Percentiles rank a stretch among this genome's conserved stretches.
phyloP scores from a whole-genome alignment of 1,284 basidiomycete species.

The Grifola frondosa region DNA sequence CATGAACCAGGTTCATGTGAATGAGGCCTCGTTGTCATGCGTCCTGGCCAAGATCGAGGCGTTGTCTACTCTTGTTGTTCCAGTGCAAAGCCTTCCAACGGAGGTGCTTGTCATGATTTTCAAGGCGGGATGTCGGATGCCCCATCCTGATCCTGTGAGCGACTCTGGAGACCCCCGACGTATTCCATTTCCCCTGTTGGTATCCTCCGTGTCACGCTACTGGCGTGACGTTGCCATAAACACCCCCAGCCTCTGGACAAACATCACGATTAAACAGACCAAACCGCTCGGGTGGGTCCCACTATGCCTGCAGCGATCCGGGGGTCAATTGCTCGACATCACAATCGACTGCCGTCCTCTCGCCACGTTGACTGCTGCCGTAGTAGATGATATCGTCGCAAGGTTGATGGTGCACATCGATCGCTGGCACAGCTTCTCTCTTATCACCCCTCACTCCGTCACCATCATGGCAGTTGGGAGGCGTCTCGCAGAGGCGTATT shows the following conservation, averaged over 20 bases:
- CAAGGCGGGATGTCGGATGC: conserved; percentile 18
- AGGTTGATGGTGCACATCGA: conserved; percentile 17
- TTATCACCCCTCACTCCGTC: conserved; percentile 23
- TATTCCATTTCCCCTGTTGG: conserved; percentile 27
- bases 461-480: conserved; percentile 20
- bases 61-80: conserved; percentile 17
- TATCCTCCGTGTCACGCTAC: conserved; percentile 27
- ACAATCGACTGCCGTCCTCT: conserved; percentile 25
- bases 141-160: conserved; percentile 18
- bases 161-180: conserved; percentile 12
- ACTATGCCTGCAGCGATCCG: conserved; percentile 22
- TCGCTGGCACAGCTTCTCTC: conserved; percentile 23
- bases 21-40: conserved; percentile 19
- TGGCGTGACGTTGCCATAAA: conserved; percentile 29
- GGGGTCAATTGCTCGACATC: conserved; percentile 21
- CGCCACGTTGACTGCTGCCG: conserved; percentile 11
- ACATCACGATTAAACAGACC: conserved; percentile 23
- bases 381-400: conserved; percentile 18
- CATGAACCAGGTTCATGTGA: conserved; percentile 22
- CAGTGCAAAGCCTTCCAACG: conserved; percentile 15
- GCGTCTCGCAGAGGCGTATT: conserved; percentile 15
- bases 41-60: conserved; percentile 20
- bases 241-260: conserved; percentile 28
- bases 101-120: conserved; percentile 20
- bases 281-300: conserved; percentile 21